A percentile compares a stretch with the other conserved stretches of the same genome.
These are phyloP conservation scores for Sporothrix pallida DNA, from an alignment of 2,329 filamentous ascomycete species.

Conservation along the genomic window DNA sequence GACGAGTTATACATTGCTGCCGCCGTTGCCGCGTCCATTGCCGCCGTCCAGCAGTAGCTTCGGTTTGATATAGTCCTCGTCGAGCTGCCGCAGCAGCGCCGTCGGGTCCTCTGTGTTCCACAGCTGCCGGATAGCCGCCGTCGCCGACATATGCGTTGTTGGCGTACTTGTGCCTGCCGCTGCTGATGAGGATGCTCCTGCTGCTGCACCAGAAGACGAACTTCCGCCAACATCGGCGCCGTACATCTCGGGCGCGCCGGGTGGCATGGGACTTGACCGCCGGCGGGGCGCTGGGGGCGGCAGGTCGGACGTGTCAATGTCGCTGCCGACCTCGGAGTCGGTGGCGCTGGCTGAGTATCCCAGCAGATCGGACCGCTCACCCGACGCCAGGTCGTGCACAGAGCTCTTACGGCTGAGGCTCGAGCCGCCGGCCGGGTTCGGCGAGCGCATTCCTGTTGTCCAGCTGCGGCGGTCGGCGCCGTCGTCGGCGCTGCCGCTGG, in stretches of 20 bases:
- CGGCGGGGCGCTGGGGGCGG: conserved; percentile 62
- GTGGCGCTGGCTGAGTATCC: conserved; percentile 53
- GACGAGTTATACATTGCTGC: conserved; percentile 33
- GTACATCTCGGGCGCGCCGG: conserved; percentile 38
- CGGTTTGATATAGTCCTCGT: conserved; percentile 65
- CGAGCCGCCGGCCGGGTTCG: conserved; percentile 47
- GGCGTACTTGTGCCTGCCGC: background rate
- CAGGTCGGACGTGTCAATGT: conserved; percentile 70
- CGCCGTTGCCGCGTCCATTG: conserved; percentile 37
- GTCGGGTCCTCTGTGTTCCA: conserved; percentile 87
- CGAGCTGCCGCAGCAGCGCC: conserved; percentile 86
- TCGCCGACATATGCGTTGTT: conserved; percentile 61
- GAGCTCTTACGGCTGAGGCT: conserved; percentile 62
- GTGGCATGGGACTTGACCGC: conserved; percentile 50
- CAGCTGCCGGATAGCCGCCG: conserved; percentile 78
- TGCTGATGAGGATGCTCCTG: conserved; percentile 30
- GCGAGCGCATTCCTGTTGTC: conserved; percentile 60
- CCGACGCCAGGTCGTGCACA: conserved; percentile 38
- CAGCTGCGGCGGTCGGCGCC: conserved; percentile 52
- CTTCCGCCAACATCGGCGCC: conserved; percentile 37
- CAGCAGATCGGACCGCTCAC: conserved; percentile 61
- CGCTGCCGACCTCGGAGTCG: conserved; percentile 66
- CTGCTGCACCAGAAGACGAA: conserved; percentile 37
- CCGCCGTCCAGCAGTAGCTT: conserved; percentile 41
- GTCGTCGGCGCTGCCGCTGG: conserved; percentile 34